Evolutionary conservation across 2,329 filamentous ascomycete species (phyloP), one percentile per base, ranked within the genome.

Genomic region (Nannizzia gypsea): DNA sequence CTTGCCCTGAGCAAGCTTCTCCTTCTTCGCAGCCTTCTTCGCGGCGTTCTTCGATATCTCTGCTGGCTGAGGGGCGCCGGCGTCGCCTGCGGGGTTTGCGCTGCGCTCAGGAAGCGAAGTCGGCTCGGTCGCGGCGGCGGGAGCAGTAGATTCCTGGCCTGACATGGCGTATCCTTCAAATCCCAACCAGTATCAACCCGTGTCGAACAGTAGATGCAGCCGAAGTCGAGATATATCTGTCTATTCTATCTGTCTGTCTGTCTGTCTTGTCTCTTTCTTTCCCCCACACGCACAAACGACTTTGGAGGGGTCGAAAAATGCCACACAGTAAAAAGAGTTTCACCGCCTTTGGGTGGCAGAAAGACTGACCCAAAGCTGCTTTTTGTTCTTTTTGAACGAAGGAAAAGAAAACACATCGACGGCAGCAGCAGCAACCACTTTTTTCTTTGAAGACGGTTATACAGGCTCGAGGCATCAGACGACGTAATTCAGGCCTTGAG

Each of bases 1-100:
- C 64, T 77, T 76, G 24, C 73, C 72, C 28, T 70, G 74, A 60
- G 70, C 69, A 42, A 77, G 71, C 64, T 79, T 73, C 17, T 73
- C 71, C 59, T 70, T 66, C 66, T 81, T 81, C 58, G 67, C 76
- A 65, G 74, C 78, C 71, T 78, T 81, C 67, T 77, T 80, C 60
- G 68, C 71, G 22, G 73, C 73, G 61, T 73, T 76, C 64, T 75
- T 75, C 13, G 73, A 75, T 22, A 69, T 59, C 57, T 74, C 71
- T 34, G 67, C 71, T 11, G 63, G 62, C 67, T 65, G 57, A 66
- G 65, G 61, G 65, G 57, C 57, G 24, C 60, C 61, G 36, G 50
- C 67, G 61, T 70, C 69, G 24, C 22, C 46, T 58, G 73, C 70
- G 70, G 73, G 71, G 72, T 65, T 67, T 62, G 70, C 66, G 36